Evolutionary conservation across 441 rosid genomes (phyloP), one percentile per base, ranked within the genome.

Genomic region (Erodium texanum): DNA sequence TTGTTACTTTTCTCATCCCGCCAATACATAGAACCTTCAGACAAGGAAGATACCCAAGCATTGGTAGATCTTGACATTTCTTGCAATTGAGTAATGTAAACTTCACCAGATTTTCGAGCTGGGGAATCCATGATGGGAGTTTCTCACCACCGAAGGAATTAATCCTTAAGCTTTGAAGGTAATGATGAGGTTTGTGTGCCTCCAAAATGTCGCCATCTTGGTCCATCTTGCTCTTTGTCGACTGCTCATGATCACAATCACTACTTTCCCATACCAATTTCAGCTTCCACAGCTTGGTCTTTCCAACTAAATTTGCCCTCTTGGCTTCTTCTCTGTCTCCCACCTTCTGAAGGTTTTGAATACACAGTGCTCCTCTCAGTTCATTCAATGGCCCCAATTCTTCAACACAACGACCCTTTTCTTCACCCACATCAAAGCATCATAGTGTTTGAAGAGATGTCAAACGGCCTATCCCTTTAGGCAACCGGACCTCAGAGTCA

Each of bases 101-200:
- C 19, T 50, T 50, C 58, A 50, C 58, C 58, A 50, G 19, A 5
- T 50, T 50, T 50, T 50, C 58, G 58, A 50, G 58, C 20, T 16
- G 19, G 19, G 58, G 58, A 16, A 50, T 50, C 58, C 58, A 50
- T 15, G 58, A 50, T 2, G 58, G 58, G 20, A 50, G 58, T 16
- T 50, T 50, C 58, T 50, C 58, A 15, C 58, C 58, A 5, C 20
- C n/a, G 58, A 50, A 50, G 18, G 20, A n/a, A 16, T 50, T 16
- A 3, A 50, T 16, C 19, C 19, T n/a, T n/a, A 50, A 50, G 58
- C 58, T 50, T 50, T 50, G n/a, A n/a, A 50, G 58, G 19, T 50
- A 50, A 7, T 43, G 24, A 66, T 64, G 67, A 70, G 72, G 72
- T n/a, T 45, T 6, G 23, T 62, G 62, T 12, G 43, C 66, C 23